Evolutionary conservation across 306 rosid species (phyloP).

Genomic region (Vigna reflexopilosa): DNA sequence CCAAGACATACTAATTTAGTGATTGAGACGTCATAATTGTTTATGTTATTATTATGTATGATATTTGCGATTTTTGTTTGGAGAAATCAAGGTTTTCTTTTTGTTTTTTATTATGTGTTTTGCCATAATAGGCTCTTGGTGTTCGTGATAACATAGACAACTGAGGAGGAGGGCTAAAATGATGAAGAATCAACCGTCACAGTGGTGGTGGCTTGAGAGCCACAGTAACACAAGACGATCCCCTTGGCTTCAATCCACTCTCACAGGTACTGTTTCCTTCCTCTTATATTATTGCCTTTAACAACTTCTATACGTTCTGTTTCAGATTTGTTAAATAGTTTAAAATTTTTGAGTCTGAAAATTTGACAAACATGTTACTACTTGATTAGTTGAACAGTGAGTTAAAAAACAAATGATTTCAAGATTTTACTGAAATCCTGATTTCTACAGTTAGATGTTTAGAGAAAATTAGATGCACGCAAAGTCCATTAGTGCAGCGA

Average conservation of each 20-base stretch:
- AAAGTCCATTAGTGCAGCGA: neutral
- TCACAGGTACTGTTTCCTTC: conserved; percentile 58
- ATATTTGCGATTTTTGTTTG: conserved; percentile 3
- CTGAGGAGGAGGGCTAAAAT: conserved; percentile 38
- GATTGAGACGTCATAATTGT: conserved; percentile 13
- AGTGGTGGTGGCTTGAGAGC: conserved; percentile 85
- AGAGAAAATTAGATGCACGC: neutral
- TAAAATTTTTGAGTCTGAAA: neutral
- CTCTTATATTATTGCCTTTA: neutral
- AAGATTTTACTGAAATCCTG: neutral
- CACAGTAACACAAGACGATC: conserved; percentile 58
- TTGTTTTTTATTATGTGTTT: conserved; percentile 9
- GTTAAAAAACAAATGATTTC: neutral
- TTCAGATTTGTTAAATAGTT: conserved; percentile 1
- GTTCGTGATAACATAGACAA: conserved; percentile 38
- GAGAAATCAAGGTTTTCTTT: conserved; percentile 25
- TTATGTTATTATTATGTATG: conserved; percentile 4
- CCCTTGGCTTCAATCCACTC: conserved; percentile 84
- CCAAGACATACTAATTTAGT: conserved; percentile 10
- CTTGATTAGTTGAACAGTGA: neutral
- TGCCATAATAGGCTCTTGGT: conserved; percentile 32
- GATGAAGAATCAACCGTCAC: conserved; percentile 58
- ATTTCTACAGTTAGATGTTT: neutral
- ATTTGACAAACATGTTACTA: neutral
- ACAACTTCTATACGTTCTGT: neutral